Base-by-base conservation (phyloP, 2,329 filamentous ascomycete genomes). In the Verticillium nonalfalfae region DNA sequence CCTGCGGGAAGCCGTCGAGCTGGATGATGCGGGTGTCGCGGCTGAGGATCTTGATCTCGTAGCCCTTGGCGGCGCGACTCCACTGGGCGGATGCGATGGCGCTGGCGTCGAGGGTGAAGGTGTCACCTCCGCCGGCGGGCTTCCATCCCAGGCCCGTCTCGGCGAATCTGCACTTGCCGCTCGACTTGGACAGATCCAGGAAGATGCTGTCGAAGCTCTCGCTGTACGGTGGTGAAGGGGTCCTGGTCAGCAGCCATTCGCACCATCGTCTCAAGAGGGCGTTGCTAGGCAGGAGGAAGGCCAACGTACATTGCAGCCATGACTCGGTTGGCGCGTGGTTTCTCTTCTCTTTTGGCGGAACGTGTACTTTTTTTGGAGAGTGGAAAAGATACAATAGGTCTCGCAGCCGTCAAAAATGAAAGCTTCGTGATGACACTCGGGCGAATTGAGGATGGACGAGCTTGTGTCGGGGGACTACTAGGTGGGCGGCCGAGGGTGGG, bases 201-300 rank as follows among this genome's bases (percentile, higher is more conserved):
- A 95, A 93, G 79, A 98, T 97, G 78, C 92, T 93, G 74, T 98
- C 94, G 78, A 99, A 99, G 73, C 90, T 95, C 86, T 99, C 95
- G 68, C 85, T 89, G 63, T 14, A 58, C 4, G 26, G 26, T 7
- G 26, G n/a, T 21, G 54, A 9, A 21, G 21, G n/a, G 45, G 2
- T n/a, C 10, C 18, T 21, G 7, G 9, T 50, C n/a, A 50, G 45
- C 45, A 50, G 45, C 18, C n/a, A 21, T 50, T 21, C 26, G 39
- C 58, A 15, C 11, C 31, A 26, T 14, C 15, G 56, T 14, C n/a
- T 40, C 14, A 14, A 3, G 36, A 35, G 9, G 11, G 9, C n/a
- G 34, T 1, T 14, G 33, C 38, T 13, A 31, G 45, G 15, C 18
- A 26, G 54, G 2, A 36, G 26, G 39, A 45, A 59, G 55, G 34